These are phyloP conservation scores for Sphaceloma murrayae DNA, from an alignment of 2,329 filamentous ascomycete species.

Conservation along the genomic window DNA sequence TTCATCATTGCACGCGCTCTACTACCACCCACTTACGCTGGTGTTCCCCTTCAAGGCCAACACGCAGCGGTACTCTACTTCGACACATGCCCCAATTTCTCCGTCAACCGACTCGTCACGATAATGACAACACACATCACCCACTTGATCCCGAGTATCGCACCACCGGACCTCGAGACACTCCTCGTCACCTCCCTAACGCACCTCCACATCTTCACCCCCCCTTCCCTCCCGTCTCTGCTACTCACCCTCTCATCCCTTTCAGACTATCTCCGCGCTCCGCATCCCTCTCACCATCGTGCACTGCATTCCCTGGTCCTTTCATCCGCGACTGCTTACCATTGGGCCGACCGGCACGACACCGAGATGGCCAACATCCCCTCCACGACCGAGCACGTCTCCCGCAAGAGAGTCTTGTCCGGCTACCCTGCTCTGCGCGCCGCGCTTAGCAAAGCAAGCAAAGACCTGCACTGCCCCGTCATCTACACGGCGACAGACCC, in stretches of 20 bases:
- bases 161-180: constrained; percentile 11
- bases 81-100: constrained; percentile 48
- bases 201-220: constrained; percentile 51
- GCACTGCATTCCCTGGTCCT: constrained; percentile 44
- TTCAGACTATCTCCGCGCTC: constrained; percentile 42
- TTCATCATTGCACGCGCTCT: constrained; percentile 44
- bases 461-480: not conserved
- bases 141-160: too few species aligned
- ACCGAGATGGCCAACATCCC: constrained; percentile 23
- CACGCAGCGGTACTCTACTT: constrained; percentile 45
- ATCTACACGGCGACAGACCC: constrained; percentile 9
- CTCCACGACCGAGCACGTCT: constrained; percentile 6
- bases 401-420: not conserved
- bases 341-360: constrained; percentile 44
- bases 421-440: constrained; percentile 3
- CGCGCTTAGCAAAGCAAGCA: not conserved
- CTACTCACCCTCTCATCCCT: constrained; percentile 41
- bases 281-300: constrained; percentile 40
- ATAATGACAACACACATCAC: constrained; percentile 29
- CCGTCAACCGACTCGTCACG: constrained; percentile 38
- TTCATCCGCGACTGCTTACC: constrained; percentile 47
- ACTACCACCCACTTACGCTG: constrained; percentile 34
- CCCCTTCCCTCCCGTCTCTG: constrained; percentile 42
- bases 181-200: constrained; percentile 35
- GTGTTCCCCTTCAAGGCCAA: constrained; percentile 35